A percentile compares a stretch with the other conserved stretches of the same genome.
Conservation (phyloP, 1,139 yeast genomes). For the Oligophagozyma castellii region DNA sequence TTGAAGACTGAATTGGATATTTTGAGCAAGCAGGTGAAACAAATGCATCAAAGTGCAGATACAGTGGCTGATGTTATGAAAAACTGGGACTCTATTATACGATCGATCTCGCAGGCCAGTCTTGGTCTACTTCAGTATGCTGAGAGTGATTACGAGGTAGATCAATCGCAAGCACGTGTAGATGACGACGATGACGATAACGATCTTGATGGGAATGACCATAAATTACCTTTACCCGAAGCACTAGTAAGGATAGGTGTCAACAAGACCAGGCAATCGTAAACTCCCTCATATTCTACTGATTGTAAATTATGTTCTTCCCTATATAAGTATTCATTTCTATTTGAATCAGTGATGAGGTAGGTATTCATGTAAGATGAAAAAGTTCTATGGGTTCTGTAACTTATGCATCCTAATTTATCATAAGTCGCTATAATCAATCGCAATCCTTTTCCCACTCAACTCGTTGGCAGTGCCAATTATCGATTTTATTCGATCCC, state of each 20-base stretch:
- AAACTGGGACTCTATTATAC: constrained; percentile 22
- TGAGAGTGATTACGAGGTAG: constrained; percentile 22
- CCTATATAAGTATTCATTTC: no score
- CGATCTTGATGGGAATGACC: constrained; percentile 3
- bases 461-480: constrained; percentile 23
- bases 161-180: constrained; percentile 18
- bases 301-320: no score
- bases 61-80: constrained; percentile 17
- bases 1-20: constrained; percentile 18
- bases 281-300: no score
- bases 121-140: constrained; percentile 20
- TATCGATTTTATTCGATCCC: constrained; percentile 19
- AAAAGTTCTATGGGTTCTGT: no score
- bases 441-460: constrained; percentile 23
- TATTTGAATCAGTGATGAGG: no score
- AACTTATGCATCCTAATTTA: no score
- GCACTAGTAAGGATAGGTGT: constrained; percentile 54
- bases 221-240: constrained; percentile 43
- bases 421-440: constrained; percentile 27
- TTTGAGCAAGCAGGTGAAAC: constrained; percentile 15
- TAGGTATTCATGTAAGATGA: no score
- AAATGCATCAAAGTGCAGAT: constrained; percentile 18
- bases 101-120: constrained; percentile 23
- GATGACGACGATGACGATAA: constrained; percentile 1
- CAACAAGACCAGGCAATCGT: no score